A percentile compares a stretch with the other conserved stretches of the same genome.
Evolutionary conservation across 1,139 yeast species (phyloP).

Genomic region (Suhomyces taliae): DNA sequence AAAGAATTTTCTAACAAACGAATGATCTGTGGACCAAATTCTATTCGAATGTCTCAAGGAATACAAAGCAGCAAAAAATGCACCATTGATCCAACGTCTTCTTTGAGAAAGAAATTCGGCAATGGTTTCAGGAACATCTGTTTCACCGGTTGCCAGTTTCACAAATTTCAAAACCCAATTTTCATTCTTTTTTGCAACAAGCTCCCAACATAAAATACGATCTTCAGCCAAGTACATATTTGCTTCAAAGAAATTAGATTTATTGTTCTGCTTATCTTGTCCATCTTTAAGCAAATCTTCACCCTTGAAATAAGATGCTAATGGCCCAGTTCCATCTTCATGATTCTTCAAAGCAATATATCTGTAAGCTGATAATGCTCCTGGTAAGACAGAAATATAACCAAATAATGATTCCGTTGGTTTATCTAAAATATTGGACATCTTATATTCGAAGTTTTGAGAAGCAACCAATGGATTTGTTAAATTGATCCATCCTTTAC

Average conservation of each 20-base stretch:
- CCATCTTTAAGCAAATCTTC: constrained; percentile 55
- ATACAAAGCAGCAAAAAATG: constrained; percentile 91
- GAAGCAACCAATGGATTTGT: constrained; percentile 93
- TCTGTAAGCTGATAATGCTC: constrained; percentile 93
- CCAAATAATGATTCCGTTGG: constrained; percentile 94
- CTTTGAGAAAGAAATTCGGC: constrained; percentile 93
- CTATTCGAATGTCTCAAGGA: constrained; percentile 76
- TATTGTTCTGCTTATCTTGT: constrained; percentile 34
- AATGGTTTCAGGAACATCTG: constrained; percentile 92
- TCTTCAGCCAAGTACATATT: constrained; percentile 98
- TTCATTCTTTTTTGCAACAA: constrained; percentile 82
- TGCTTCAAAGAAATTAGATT: constrained; percentile 82
- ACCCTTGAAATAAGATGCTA: constrained; percentile 85
- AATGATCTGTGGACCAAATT: constrained; percentile 87
- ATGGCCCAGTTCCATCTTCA: constrained; percentile 90
- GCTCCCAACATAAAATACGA: constrained; percentile 95
- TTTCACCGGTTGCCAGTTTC: constrained; percentile 91
- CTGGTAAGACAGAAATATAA: constrained; percentile 90
- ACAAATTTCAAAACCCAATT: constrained; percentile 94
- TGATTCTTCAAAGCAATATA: constrained; percentile 83
- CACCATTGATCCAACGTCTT: constrained; percentile 98
- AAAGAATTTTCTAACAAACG: constrained; percentile 69
- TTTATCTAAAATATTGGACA: constrained; percentile 92
- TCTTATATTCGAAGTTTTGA: constrained; percentile 94
- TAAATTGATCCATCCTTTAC: constrained; percentile 76